phyloP scores from a whole-genome alignment of 306 rosid species.

The Cucumis sativus region DNA sequence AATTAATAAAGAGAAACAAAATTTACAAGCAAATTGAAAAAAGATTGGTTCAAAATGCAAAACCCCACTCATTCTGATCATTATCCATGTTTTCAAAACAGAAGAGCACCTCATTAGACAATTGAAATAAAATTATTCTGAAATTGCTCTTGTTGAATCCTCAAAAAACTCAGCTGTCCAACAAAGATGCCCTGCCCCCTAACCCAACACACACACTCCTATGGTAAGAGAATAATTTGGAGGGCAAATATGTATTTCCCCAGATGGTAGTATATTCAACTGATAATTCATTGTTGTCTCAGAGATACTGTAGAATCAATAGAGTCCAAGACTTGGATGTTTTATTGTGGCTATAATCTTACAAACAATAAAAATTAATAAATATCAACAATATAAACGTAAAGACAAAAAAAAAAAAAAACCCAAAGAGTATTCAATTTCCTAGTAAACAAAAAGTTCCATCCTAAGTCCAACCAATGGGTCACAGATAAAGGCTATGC shows the following conservation, averaged over 20 bases:
- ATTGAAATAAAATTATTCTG: neutral
- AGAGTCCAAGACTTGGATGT: neutral
- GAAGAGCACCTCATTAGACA: neutral
- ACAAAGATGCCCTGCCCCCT: neutral
- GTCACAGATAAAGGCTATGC: neutral
- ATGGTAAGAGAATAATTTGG: neutral
- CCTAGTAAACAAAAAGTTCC: neutral
- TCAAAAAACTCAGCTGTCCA: neutral
- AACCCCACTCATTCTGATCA: neutral
- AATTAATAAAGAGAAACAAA: slow-evolving; percentile 13
- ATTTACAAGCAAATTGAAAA: slow-evolving; percentile 1
- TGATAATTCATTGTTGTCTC: neutral
- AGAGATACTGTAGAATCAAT: neutral
- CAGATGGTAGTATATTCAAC: neutral
- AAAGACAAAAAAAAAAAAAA: neutral
- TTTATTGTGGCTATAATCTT: neutral
- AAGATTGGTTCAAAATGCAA: neutral
- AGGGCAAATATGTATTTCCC: neutral
- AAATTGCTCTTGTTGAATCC: neutral
- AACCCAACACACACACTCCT: neutral
- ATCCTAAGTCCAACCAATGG: neutral
- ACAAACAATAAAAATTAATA: neutral
- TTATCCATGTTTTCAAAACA: neutral
- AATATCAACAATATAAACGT: neutral
- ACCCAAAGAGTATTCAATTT: neutral